Base-by-base conservation (phyloP, 768 basidiomycete species). In the Dictyophora rubrovolvata region DNA sequence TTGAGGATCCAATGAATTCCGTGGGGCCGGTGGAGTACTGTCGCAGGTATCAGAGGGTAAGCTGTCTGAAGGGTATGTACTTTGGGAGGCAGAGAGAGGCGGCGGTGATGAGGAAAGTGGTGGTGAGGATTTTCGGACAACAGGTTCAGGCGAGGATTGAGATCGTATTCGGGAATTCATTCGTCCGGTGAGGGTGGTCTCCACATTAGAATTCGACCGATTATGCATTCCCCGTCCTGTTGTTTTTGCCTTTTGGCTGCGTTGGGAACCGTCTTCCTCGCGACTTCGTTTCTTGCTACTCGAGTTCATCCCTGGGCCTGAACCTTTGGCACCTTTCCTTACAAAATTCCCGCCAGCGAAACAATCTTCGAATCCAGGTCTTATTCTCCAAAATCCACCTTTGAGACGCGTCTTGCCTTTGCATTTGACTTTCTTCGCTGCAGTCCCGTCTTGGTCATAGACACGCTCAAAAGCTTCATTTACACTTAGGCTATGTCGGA, bases 401-500 rank as follows among this genome's bases (percentile, higher is more conserved):
- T 35, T 93, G 90, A 35, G 87, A 79, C 22, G 83, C 78, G 12
- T 86, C 81, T 60, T 89, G 85, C 20, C 93, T 76, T 2, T 84
- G 81, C 0, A 87, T 82, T 48, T 47, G 14, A 34, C 48, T 35
- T 65, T 34, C 14, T 42, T 62, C 22, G 21, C 37, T 70, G 50
- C 35, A 20, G 14, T 37, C 23, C 57, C 50, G 14, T 59, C 35
- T 21, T 51, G 48, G 22, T 59, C 57, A 14, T 35, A 36, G 36
- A 59, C 50, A 61, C 95, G 96, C 62, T 91, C 83, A 71, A 96
- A 97, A 65, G 87, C 87, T 37, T 87, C 82, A 48, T 94, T 95
- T 2, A 93, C 91, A 63, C 89, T 93, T 22, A 98, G 79, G 52
- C 94, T 93, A 71, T 98, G 94, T n/a, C 95, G 82, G 61, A 98